A percentile compares a stretch with the other conserved stretches of the same genome.
These are phyloP conservation scores for Thermothielavioides terrestris DNA, from an alignment of 495 filamentous ascomycete genomes.

Conservation along the genomic window DNA sequence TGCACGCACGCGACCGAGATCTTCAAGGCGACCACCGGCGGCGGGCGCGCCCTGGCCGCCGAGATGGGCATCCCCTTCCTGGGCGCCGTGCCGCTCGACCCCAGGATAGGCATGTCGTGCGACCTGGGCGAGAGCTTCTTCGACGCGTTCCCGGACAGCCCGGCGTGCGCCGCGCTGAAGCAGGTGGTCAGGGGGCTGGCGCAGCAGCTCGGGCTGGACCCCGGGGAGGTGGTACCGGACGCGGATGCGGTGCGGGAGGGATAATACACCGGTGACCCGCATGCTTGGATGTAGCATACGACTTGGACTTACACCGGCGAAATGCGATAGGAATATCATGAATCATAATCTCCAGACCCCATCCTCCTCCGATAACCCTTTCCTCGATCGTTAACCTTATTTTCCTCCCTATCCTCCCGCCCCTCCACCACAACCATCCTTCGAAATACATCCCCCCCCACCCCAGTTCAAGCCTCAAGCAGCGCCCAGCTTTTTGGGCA, in stretches of 20 bases:
- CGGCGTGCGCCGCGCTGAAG: constrained; percentile 69
- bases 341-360: constrained; percentile 3
- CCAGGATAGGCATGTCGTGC: constrained; percentile 88
- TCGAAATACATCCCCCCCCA: background rate
- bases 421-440: background rate
- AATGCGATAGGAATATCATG: background rate
- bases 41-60: constrained; percentile 65
- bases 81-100: constrained; percentile 87
- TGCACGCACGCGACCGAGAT: constrained; percentile 77
- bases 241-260: constrained; percentile 30
- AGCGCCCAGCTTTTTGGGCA: constrained; percentile 58
- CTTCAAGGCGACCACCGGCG: constrained; percentile 86
- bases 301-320: too few species aligned
- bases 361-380: background rate
- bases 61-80: constrained; percentile 83
- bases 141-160: constrained; percentile 84
- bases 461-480: too few species aligned
- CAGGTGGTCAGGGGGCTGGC: constrained; percentile 64
- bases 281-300: background rate
- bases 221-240: constrained; percentile 28
- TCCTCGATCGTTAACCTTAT: too few species aligned
- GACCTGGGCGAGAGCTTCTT: constrained; percentile 98
- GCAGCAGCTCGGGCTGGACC: constrained; percentile 50
- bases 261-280: too few species aligned
- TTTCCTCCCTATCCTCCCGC: background rate